A percentile compares a stretch with the other conserved stretches of the same genome.
Evolutionary conservation across 352 stramenopile genomes (phyloP).

Genomic region (Achlya hypogyna): DNA sequence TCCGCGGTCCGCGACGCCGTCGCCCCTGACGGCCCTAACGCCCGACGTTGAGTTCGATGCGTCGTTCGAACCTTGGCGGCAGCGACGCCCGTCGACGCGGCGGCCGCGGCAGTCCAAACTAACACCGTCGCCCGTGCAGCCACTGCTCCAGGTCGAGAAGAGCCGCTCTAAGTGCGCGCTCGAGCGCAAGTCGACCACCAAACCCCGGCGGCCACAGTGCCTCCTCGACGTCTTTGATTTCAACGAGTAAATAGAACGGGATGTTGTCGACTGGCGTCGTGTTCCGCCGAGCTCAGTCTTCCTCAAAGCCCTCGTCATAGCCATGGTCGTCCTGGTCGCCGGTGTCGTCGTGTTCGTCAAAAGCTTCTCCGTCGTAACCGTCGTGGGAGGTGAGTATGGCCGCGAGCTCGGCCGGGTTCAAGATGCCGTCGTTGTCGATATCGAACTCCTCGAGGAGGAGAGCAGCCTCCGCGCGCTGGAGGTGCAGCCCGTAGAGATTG

Average conservation of each 20-base stretch:
- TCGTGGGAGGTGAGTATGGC: constrained; percentile 28
- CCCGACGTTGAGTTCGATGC: not conserved
- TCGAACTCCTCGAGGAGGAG: constrained; percentile 49
- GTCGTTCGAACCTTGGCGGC: not conserved
- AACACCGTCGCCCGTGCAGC: not conserved
- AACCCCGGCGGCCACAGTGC: not conserved
- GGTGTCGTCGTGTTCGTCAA: constrained; percentile 24
- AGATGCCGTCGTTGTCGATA: constrained; percentile 39
- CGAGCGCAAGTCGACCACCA: not conserved
- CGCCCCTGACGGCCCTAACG: not conserved
- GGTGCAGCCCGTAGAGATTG: constrained; percentile 27
- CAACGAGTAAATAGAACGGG: not conserved
- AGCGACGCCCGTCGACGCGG: too few relatives aligned
- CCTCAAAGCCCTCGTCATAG: constrained; percentile 59
- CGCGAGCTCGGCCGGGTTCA: constrained; percentile 40
- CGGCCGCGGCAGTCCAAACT: not conserved
- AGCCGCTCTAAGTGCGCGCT: not conserved
- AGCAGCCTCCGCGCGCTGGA: constrained; percentile 35
- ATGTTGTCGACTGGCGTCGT: too few relatives aligned
- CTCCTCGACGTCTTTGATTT: constrained; percentile 13
- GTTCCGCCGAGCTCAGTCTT: constrained; percentile 11
- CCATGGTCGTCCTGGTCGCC: not conserved
- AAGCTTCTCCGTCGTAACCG: constrained; percentile 51
- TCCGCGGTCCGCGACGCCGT: not conserved
- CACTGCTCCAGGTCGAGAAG: not conserved